phyloP scores from a whole-genome alignment of 2,329 filamentous ascomycete species.

The Pyrenochaeta sp. region DNA sequence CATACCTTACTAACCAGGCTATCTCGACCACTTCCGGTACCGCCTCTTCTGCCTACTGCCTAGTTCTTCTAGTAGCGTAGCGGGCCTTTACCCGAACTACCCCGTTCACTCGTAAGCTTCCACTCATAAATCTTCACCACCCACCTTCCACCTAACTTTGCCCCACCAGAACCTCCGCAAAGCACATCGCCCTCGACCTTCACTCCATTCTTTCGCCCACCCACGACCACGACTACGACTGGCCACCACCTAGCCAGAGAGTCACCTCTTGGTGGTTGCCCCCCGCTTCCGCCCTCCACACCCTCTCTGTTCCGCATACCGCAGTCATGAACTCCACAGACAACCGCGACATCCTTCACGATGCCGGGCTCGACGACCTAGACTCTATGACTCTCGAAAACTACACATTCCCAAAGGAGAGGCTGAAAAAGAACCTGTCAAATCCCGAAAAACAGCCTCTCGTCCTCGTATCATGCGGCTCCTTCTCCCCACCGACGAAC shows the following conservation, averaged over 20 bases:
- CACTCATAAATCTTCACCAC: slow-evolving; percentile 20
- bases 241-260: slow-evolving; percentile 13
- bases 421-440: slow-evolving; percentile 65
- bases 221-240: not conserved
- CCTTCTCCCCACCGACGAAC: slow-evolving; percentile 78
- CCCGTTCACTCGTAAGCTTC: slow-evolving; percentile 26
- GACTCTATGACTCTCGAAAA: slow-evolving; percentile 50
- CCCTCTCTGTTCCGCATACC: slow-evolving; percentile 2
- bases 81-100: slow-evolving; percentile 20
- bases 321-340: slow-evolving; percentile 35
- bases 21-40: slow-evolving; percentile 11
- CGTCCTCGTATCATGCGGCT: slow-evolving; percentile 73
- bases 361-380: slow-evolving; percentile 34
- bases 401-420: slow-evolving; percentile 70
- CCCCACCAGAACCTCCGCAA: slow-evolving; percentile 15
- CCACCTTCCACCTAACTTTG: slow-evolving; percentile 25
- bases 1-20: slow-evolving; percentile 17
- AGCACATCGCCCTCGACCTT: slow-evolving; percentile 2
- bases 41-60: slow-evolving; percentile 24
- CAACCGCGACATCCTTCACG: slow-evolving; percentile 29
- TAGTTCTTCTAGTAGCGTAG: slow-evolving; percentile 12
- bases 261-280: slow-evolving; percentile 16
- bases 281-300: slow-evolving; percentile 14
- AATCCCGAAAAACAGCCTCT: slow-evolving; percentile 68
- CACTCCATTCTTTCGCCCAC: slow-evolving; percentile 8